Percentiles rank a stretch among this genome's conserved stretches.
Evolutionary conservation across 495 filamentous ascomycete genomes (phyloP).

Genomic region (Penicillium chermesinum): DNA sequence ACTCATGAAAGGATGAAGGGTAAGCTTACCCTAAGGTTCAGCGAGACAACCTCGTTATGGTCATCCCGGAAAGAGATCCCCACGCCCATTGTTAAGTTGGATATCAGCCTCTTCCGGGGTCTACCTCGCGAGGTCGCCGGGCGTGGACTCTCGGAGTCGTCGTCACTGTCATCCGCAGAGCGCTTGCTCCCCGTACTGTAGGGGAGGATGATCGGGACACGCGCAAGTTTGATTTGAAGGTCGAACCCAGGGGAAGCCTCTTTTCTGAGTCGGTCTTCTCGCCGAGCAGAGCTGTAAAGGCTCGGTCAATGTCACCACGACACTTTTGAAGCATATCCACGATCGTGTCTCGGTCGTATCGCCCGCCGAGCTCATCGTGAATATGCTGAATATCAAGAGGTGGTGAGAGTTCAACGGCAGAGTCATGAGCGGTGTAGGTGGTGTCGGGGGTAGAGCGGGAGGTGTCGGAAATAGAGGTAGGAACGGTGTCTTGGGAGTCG

Average conservation of each 20-base stretch:
- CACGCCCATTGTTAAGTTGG: constrained; percentile 41
- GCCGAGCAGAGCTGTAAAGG: constrained; percentile 55
- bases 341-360: constrained; percentile 50
- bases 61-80: constrained; percentile 43
- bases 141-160: constrained; percentile 34
- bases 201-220: constrained; percentile 42
- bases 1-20: not conserved
- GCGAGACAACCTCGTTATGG: constrained; percentile 41
- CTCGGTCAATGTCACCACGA: constrained; percentile 55
- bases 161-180: constrained; percentile 44
- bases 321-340: constrained; percentile 54
- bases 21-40: constrained; percentile 35
- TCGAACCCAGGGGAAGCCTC: constrained; percentile 18
- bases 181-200: constrained; percentile 46
- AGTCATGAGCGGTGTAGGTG: constrained; percentile 8
- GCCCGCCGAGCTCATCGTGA: constrained; percentile 50
- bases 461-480: not conserved
- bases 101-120: constrained; percentile 34
- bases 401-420: constrained; percentile 25
- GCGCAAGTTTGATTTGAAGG: constrained; percentile 36
- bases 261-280: constrained; percentile 35
- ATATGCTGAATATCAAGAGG: constrained; percentile 63
- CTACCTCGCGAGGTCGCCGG: constrained; percentile 27
- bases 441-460: constrained; percentile 8
- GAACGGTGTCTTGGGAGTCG: constrained; percentile 9